Evolutionary conservation across 1,284 basidiomycete species (phyloP).

Genomic region (Cerioporus squamosus): DNA sequence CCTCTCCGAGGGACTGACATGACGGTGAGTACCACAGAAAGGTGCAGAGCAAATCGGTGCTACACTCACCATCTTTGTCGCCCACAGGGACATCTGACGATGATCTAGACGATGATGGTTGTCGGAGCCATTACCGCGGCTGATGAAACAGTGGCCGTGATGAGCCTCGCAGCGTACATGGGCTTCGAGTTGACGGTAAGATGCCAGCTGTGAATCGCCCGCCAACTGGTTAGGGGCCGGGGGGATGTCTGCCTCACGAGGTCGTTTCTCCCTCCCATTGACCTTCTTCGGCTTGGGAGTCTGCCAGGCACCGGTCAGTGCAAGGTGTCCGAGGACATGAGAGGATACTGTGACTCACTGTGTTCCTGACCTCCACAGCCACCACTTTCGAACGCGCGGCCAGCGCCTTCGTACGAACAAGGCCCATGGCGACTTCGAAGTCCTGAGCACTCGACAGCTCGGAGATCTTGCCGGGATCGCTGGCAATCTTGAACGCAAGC

Average conservation of each 20-base stretch:
- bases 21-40: neutral
- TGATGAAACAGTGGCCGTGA: neutral
- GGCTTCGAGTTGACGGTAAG: neutral
- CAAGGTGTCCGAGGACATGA: neutral
- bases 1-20: neutral
- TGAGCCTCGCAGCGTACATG: neutral
- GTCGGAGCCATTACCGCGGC: neutral
- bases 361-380: neutral
- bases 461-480: neutral
- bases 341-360: neutral
- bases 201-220: neutral
- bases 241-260: neutral
- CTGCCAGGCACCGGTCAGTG: neutral
- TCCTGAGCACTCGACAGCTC: neutral
- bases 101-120: neutral
- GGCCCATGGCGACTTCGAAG: neutral
- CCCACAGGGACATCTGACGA: neutral
- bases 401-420: neutral
- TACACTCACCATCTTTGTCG: neutral
- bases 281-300: neutral
- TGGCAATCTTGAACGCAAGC: neutral
- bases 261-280: neutral
- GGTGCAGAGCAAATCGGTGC: neutral
- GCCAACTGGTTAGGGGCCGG: neutral
- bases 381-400: neutral